Evolutionary conservation across 495 filamentous ascomycete species (phyloP), one percentile per base, ranked within the genome.

Genomic region (Daldinia grandis): DNA sequence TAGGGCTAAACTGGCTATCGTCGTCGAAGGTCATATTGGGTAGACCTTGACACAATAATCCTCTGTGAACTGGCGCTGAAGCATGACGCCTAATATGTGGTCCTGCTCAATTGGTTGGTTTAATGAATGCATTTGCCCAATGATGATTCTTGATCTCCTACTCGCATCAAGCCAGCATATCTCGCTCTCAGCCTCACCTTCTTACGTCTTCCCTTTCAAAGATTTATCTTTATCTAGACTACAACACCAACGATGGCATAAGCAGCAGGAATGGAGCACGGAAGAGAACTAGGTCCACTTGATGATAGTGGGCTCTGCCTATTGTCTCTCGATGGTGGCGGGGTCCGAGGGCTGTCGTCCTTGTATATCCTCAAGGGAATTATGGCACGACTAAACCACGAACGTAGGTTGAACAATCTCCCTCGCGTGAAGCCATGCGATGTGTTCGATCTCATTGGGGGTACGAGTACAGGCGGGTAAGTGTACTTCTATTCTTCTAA

Each of bases 341-440:
- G 50, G 28, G 50, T 54, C n/a, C 50, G 50, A 54, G 50, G 50
- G n/a, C n/a, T 54, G n/a, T 54, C 50, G 50, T 28, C 50, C n/a
- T 8, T 54, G 12, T 54, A 30, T 30, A 54, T 54, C 10, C 27
- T 54, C 25, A 54, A 54, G 28, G 25, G 25, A 1, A 54, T 31
- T 10, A 54, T 54, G 50, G n/a, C 24, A 9, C 50, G 24, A 31
- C 25, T 54, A 8, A 53, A 53, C 24, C 21, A 53, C 50, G 50
- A 47, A 8, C 42, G 19, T 24, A 8, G 19, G 4, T 12, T 24
- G 24, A 9, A 47, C 7, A 21, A 19, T 24, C 42, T 47, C 42
- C 42, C 42, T 10, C 40, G 17, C 17, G 40, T 44, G 7, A 44
- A 44, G n/a, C 40, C 40, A 19, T 44, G 40, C 40, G 40, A 44